These are phyloP conservation scores for Boletus rubropictus DNA, from an alignment of 768 basidiomycete species.

Conservation along the genomic window DNA sequence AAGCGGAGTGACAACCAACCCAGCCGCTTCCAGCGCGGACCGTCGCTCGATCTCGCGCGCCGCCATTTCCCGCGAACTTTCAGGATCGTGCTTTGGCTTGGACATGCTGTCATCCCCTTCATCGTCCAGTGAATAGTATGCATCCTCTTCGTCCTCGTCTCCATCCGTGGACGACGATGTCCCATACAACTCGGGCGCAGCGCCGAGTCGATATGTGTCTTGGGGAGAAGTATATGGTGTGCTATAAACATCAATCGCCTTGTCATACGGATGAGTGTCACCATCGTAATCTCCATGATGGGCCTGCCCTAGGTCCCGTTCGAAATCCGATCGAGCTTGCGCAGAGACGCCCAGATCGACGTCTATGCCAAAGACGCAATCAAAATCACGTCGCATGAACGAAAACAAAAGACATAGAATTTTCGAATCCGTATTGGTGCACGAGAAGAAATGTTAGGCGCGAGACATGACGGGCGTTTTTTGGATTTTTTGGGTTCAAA, in stretches of 20 bases:
- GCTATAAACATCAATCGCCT: constrained; percentile 17
- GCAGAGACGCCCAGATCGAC: background rate
- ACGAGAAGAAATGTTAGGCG: background rate
- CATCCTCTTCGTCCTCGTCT: constrained; percentile 32
- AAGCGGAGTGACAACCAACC: constrained; percentile 60
- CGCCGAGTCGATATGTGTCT: constrained; percentile 4
- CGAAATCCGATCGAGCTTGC: background rate
- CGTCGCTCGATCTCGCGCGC: constrained; percentile 71
- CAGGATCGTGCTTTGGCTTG: constrained; percentile 1
- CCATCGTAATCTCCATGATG: background rate
- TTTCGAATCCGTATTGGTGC: constrained; percentile 16
- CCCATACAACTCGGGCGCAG: constrained; percentile 5
- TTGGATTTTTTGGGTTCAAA: constrained; percentile 3
- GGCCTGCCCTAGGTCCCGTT: background rate
- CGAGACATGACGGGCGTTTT: constrained; percentile 3
- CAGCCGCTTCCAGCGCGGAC: constrained; percentile 83
- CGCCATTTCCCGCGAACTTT: constrained; percentile 40
- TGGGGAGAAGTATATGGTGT: constrained; percentile 22
- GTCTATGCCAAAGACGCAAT: constrained; percentile 7
- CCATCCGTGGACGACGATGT: constrained; percentile 14
- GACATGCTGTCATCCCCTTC: constrained; percentile 21
- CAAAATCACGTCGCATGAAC: constrained; percentile 8
- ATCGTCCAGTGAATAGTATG: constrained; percentile 28
- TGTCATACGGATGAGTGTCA: constrained; percentile 6
- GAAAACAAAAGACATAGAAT: constrained; percentile 6